These are phyloP conservation scores for Pleurotus cornucopiae DNA, from an alignment of 768 basidiomycete genomes.

Conservation along the genomic window DNA sequence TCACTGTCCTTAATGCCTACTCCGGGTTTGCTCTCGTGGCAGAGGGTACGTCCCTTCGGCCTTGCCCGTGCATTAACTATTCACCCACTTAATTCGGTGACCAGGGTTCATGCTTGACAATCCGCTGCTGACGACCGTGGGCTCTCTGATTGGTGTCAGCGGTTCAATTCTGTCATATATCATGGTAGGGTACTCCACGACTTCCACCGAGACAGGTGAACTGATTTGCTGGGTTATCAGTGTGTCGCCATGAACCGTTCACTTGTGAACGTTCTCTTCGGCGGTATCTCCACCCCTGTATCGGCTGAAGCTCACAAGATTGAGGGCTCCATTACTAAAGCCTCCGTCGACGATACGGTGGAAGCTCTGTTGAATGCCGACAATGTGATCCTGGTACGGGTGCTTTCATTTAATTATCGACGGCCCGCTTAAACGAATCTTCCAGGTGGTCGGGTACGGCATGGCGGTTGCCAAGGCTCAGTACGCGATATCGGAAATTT, in stretches of 20 bases:
- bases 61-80: background rate
- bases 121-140: slow-evolving; percentile 76
- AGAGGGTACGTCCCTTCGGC: slow-evolving; percentile 49
- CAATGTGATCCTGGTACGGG: slow-evolving; percentile 69
- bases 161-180: slow-evolving; percentile 91
- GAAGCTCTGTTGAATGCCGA: slow-evolving; percentile 78
- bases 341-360: slow-evolving; percentile 75
- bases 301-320: slow-evolving; percentile 64
- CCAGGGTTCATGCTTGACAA: slow-evolving; percentile 87
- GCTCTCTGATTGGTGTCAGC: slow-evolving; percentile 85
- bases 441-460: slow-evolving; percentile 78
- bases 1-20: slow-evolving; percentile 88
- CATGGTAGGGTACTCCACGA: slow-evolving; percentile 53
- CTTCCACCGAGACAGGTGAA: background rate
- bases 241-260: slow-evolving; percentile 93
- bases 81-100: too few relatives aligned
- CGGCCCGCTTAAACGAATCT: slow-evolving; percentile 9
- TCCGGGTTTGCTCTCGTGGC: slow-evolving; percentile 89
- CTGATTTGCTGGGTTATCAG: slow-evolving; percentile 31
- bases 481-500: slow-evolving; percentile 74
- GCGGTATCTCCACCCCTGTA: slow-evolving; percentile 65
- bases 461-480: slow-evolving; percentile 94
- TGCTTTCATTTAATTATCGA: background rate
- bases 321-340: slow-evolving; percentile 78
- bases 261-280: slow-evolving; percentile 80